Evolutionary conservation across 768 basidiomycete genomes (phyloP), one percentile per base, ranked within the genome.

Genomic region (Mycena capillaripes): DNA sequence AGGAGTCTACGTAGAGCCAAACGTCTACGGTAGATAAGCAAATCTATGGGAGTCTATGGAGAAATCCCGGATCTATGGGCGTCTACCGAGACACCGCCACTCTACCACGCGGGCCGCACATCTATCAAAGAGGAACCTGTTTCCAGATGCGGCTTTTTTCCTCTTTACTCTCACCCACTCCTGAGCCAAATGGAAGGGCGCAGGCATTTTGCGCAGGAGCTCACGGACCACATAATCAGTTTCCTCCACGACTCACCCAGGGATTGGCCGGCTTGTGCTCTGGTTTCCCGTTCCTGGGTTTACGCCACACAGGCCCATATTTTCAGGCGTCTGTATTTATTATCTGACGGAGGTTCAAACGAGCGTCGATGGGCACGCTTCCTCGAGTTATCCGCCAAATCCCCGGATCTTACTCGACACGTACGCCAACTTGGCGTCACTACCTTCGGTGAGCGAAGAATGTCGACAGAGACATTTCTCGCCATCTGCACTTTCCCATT

Each of bases 301-400:
- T 59, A 59, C 58, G 58, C 58, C 58, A 27, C 58, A 38, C 58
- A 59, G 25, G 58, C 58, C 38, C 58, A 59, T 59, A 59, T 59
- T 42, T 59, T 59, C 58, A 59, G 58, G 58, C 36, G 58, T 40
- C n/a, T 59, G 56, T 58, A 58, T 59, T 42, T 58, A 36, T 40
- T 59, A 42, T 59, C 58, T 59, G 58, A 59, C 12, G 38, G 58
- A 42, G 58, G 23, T 42, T 19, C 58, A 27, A 42, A 59, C 58
- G 58, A 59, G 38, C 58, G 58, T 59, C 36, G 58, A 59, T 59
- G 58, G 58, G 58, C 58, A 42, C 58, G 58, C 58, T 59, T 59
- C 38, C 58, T 59, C 11, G 56, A 59, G 38, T 42, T 42, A 42
- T 59, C 58, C 14, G 23, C 36, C 21, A 59, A 40, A 59, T 59